A percentile compares a stretch with the other conserved stretches of the same genome.
These are phyloP conservation scores for Metschnikowia colocasiae DNA, from an alignment of 805 yeast genomes.

Conservation along the genomic window DNA sequence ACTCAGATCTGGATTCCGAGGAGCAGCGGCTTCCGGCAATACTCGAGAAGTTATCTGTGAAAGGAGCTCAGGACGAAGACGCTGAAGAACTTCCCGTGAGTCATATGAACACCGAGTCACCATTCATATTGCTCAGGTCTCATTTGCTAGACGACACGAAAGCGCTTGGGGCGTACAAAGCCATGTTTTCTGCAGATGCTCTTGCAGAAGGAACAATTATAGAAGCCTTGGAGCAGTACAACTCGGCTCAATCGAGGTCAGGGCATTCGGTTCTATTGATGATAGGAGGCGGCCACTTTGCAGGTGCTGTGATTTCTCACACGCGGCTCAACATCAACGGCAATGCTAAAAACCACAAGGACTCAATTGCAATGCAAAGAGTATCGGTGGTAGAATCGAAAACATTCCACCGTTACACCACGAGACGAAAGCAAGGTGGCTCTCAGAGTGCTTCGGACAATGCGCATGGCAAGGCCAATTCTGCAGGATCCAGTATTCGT, in stretches of 20 bases:
- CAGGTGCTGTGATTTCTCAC: conserved; percentile 89
- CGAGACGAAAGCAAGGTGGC: conserved; percentile 97
- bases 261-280: conserved; percentile 70
- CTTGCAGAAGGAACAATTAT: conserved; percentile 41
- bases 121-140: conserved; percentile 59
- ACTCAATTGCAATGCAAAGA: conserved; percentile 53
- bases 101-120: conserved; percentile 65
- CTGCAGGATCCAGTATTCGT: conserved; percentile 90
- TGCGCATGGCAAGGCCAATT: conserved; percentile 90
- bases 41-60: conserved; percentile 18
- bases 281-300: conserved; percentile 98
- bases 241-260: conserved; percentile 27
- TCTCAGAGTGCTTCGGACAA: conserved; percentile 90
- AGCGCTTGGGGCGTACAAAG: conserved; percentile 66
- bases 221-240: conserved; percentile 17
- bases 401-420: conserved; percentile 91
- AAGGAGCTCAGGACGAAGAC: conserved; percentile 22
- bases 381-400: conserved; percentile 70
- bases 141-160: conserved; percentile 39
- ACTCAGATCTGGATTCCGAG: conserved; percentile 27
- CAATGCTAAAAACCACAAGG: conserved; percentile 45
- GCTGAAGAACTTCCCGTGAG: conserved; percentile 39
- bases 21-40: conserved; percentile 22
- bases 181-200: conserved; percentile 47
- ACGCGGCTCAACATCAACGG: conserved; percentile 54